phyloP scores from a whole-genome alignment of 352 stramenopile species.

The Vaucheria bursata region DNA sequence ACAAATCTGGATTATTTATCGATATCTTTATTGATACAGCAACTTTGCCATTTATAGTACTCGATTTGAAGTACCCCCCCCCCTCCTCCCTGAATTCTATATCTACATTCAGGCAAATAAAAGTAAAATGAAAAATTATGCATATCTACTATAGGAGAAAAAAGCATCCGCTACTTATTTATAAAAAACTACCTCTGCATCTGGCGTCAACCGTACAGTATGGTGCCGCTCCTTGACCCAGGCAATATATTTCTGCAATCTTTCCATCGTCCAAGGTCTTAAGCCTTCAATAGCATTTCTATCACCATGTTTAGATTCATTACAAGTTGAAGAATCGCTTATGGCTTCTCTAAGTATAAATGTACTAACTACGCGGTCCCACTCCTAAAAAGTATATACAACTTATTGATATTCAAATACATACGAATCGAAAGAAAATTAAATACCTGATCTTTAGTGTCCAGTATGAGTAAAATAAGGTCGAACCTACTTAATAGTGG shows the following conservation, averaged over 20 bases:
- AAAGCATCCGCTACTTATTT: too few species aligned
- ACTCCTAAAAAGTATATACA: too few species aligned
- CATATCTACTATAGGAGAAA: too few species aligned
- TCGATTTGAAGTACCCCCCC: too few species aligned
- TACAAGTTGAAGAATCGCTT: conserved; percentile 11
- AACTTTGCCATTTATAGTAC: too few species aligned
- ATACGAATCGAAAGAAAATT: too few species aligned
- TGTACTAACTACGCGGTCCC: conserved; percentile 83
- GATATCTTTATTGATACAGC: too few species aligned
- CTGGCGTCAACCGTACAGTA: conserved; percentile 19
- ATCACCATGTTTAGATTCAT: not conserved
- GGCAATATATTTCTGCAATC: conserved; percentile 44
- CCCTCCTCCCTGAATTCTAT: too few species aligned
- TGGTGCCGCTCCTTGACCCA: conserved; percentile 35
- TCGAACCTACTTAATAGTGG: conserved; percentile 94
- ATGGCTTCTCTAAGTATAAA: conserved; percentile 85
- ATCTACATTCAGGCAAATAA: too few species aligned
- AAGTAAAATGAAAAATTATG: too few species aligned
- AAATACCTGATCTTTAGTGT: conserved; percentile 56
- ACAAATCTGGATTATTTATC: too few species aligned
- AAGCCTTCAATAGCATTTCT: not conserved
- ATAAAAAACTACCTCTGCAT: conserved; percentile 47
- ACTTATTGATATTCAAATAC: too few species aligned
- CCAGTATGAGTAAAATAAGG: conserved; percentile 86
- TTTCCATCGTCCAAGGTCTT: conserved; percentile 30